These are phyloP conservation scores for Euphrasia arctica DNA, from an alignment of 305 asterid species.

Conservation along the genomic window DNA sequence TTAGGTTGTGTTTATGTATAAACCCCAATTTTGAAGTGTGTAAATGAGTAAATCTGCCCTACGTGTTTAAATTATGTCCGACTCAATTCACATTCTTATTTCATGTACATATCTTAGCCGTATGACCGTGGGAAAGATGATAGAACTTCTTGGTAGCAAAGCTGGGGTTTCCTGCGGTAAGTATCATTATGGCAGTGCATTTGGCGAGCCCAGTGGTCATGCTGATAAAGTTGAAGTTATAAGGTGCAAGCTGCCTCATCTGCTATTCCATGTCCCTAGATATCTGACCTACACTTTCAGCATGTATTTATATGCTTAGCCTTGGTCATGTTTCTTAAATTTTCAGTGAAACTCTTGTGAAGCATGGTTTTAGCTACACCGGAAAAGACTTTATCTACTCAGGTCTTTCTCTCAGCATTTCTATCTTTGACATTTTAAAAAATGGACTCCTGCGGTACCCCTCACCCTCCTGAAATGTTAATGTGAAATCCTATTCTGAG, in stretches of 20 bases:
- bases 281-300: slow-evolving; percentile 21
- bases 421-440: slow-evolving; percentile 8
- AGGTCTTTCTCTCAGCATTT: slow-evolving; percentile 39
- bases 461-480: not conserved
- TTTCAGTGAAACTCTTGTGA: slow-evolving; percentile 87
- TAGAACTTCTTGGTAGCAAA: slow-evolving; percentile 96
- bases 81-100: slow-evolving; percentile 21
- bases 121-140: slow-evolving; percentile 99
- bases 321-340: slow-evolving; percentile 20
- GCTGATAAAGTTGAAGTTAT: slow-evolving; percentile 89
- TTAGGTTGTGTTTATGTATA: not conserved
- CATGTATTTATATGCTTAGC: slow-evolving; percentile 11
- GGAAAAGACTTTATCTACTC: slow-evolving; percentile 96
- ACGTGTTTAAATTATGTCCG: not conserved
- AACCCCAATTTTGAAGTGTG: not conserved
- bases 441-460: not conserved
- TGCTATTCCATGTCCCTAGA: slow-evolving; percentile 11
- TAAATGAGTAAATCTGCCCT: slow-evolving; percentile 8
- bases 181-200: slow-evolving; percentile 98
- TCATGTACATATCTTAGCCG: slow-evolving; percentile 56
- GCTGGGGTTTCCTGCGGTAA: slow-evolving; percentile 98
- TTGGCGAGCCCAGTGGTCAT: slow-evolving; percentile 98
- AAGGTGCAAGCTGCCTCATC: slow-evolving; percentile 44
- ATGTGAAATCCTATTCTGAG: not conserved
- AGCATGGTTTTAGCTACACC: slow-evolving; percentile 87